These are phyloP conservation scores for Pichia sp. DNA, from an alignment of 1,139 yeast species.

Conservation along the genomic window DNA sequence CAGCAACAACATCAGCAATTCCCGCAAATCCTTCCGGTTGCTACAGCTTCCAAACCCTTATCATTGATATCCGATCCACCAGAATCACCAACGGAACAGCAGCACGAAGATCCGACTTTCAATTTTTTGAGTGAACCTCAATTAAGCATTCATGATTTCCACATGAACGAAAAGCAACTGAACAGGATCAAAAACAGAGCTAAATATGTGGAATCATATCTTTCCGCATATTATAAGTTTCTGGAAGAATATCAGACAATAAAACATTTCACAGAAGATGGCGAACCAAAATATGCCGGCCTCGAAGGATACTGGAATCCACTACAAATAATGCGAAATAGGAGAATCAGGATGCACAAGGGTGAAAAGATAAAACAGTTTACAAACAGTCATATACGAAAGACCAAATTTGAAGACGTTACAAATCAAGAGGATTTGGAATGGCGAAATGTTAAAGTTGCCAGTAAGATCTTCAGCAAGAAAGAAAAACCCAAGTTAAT, in stretches of 20 bases:
- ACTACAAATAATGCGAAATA: conserved; percentile 65
- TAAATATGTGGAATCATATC: conserved; percentile 41
- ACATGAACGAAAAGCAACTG: too few species aligned
- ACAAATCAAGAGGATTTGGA: conserved; percentile 6
- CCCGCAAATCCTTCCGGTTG: too few species aligned
- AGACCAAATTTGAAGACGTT: conserved; percentile 20
- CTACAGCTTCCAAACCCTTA: too few species aligned
- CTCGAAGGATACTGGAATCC: conserved; percentile 76
- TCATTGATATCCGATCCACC: too few species aligned
- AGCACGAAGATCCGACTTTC: too few species aligned
- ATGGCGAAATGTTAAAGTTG: conserved; percentile 33
- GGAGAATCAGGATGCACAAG: conserved; percentile 44
- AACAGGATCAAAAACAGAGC: conserved; percentile 29
- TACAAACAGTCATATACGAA: conserved; percentile 19
- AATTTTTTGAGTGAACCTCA: too few species aligned
- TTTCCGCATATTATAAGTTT: conserved; percentile 44
- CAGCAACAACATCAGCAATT: too few species aligned
- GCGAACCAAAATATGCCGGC: conserved; percentile 28
- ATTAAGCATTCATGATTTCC: too few species aligned
- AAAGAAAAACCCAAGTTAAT: conserved; percentile 26
- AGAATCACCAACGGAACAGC: too few species aligned
- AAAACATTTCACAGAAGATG: conserved; percentile 17
- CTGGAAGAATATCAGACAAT: conserved; percentile 26
- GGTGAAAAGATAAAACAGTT: conserved; percentile 25
- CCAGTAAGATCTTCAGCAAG: conserved; percentile 49